Percentiles rank a stretch among this genome's conserved stretches.
These are phyloP conservation scores for Xylaria cubensis DNA, from an alignment of 495 filamentous ascomycete species.

Conservation along the genomic window DNA sequence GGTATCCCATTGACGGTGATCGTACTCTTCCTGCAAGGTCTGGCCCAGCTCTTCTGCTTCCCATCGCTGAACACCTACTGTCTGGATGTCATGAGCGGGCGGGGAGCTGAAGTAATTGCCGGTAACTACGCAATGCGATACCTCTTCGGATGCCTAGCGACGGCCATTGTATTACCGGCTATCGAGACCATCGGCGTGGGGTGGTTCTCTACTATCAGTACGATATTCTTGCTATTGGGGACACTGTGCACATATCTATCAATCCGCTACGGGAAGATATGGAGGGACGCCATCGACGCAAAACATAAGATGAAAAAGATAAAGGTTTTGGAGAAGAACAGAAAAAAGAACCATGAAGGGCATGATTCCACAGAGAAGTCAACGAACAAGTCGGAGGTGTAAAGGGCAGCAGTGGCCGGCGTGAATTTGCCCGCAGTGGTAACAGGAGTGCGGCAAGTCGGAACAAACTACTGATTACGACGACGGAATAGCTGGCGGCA, in stretches of 20 bases:
- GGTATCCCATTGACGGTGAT: slow-evolving; percentile 72
- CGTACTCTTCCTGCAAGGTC: slow-evolving; percentile 73
- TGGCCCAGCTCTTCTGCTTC: slow-evolving; percentile 76
- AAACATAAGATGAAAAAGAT: slow-evolving; percentile 44
- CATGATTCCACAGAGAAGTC: slow-evolving; percentile 12
- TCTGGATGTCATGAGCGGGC: slow-evolving; percentile 73
- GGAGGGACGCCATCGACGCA: slow-evolving; percentile 60
- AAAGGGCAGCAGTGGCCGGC: neutral
- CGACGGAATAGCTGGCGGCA: neutral
- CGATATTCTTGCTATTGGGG: slow-evolving; percentile 59
- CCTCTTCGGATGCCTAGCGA: slow-evolving; percentile 68
- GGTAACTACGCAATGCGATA: slow-evolving; percentile 78
- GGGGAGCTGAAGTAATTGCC: slow-evolving; percentile 71
- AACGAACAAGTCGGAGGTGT: slow-evolving; percentile 5
- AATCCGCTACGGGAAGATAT: slow-evolving; percentile 59
- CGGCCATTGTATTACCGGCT: slow-evolving; percentile 70
- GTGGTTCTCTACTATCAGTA: slow-evolving; percentile 66
- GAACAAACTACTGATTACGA: slow-evolving; percentile 12
- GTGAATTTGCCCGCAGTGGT: neutral
- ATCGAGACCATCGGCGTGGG: slow-evolving; percentile 72
- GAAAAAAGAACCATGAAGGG: slow-evolving; percentile 14
- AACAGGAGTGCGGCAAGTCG: neutral
- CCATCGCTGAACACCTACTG: slow-evolving; percentile 78
- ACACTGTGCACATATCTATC: slow-evolving; percentile 54
- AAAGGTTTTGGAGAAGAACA: slow-evolving; percentile 28